These are phyloP conservation scores for Vanilla planifolia DNA, from an alignment of 106 monocot species.

Conservation along the genomic window DNA sequence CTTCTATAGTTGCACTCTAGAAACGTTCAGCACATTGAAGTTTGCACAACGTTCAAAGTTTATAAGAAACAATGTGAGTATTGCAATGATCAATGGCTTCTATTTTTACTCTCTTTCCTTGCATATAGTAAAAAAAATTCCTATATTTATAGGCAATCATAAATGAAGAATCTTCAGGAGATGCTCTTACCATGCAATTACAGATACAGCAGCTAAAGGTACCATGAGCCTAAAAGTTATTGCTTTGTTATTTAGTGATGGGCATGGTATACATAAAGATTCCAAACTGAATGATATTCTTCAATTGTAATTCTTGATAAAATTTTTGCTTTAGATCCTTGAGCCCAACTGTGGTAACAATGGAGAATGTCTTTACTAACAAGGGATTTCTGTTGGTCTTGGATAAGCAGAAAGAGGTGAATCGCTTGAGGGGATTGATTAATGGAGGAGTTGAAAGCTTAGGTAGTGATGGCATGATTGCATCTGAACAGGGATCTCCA, in stretches of 20 bases:
- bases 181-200: constrained; percentile 73
- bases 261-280: too few species aligned
- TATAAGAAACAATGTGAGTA: constrained; percentile 84
- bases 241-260: not conserved
- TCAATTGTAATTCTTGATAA: too few species aligned
- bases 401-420: constrained; percentile 70
- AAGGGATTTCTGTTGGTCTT: not conserved
- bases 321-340: not conserved
- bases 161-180: constrained; percentile 96
- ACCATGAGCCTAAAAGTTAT: too few species aligned
- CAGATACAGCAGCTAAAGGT: constrained; percentile 95
- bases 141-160: constrained; percentile 53
- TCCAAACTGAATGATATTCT: too few species aligned
- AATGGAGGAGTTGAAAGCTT: constrained; percentile 24
- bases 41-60: constrained; percentile 97
- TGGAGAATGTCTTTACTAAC: not conserved
- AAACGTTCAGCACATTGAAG: constrained; percentile 94
- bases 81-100: not conserved
- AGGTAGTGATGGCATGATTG: constrained; percentile 25
- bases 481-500: constrained; percentile 40
- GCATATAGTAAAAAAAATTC: not conserved
- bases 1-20: constrained; percentile 59
- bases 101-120: not conserved
- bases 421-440: constrained; percentile 45
- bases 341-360: not conserved